Conservation (phyloP, 148 eudicot species). For the Linanthus parryae region DNA sequence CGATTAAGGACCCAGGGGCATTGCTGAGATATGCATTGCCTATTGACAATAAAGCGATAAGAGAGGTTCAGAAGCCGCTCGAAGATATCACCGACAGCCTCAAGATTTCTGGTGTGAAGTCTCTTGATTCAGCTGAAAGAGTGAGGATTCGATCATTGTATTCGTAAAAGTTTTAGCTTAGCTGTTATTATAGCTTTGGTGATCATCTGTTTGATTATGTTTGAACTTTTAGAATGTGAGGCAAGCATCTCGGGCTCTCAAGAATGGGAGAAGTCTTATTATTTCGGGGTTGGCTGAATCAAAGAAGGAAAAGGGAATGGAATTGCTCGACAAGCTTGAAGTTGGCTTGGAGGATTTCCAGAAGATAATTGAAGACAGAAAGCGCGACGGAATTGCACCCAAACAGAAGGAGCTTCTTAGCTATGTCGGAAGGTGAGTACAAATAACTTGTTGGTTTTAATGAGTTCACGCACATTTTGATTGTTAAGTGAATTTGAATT, state of each 20-base stretch:
- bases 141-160: constrained; percentile 33
- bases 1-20: constrained; percentile 94
- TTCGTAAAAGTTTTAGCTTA: background rate
- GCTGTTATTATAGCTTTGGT: background rate
- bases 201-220: too few species aligned
- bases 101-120: constrained; percentile 74
- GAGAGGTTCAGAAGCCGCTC: constrained; percentile 95
- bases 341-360: constrained; percentile 74
- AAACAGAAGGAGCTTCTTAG: constrained; percentile 87
- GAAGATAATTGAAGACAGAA: constrained; percentile 76
- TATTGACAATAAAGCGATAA: constrained; percentile 80
- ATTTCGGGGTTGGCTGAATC: constrained; percentile 82
- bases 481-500: too few species aligned
- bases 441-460: too few species aligned
- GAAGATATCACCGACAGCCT: constrained; percentile 96
- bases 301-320: constrained; percentile 74
- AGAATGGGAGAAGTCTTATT: constrained; percentile 73
- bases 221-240: constrained; percentile 62
- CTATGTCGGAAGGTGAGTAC: constrained; percentile 83
- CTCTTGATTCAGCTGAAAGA: constrained; percentile 86
- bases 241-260: constrained; percentile 79
- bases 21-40: constrained; percentile 83
- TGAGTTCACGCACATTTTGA: too few species aligned
- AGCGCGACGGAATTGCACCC: constrained; percentile 66
- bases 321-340: constrained; percentile 83